A percentile compares a stretch with the other conserved stretches of the same genome.
Evolutionary conservation across 139 green algal species (phyloP).

Genomic region (Diplosphaera chodatii): DNA sequence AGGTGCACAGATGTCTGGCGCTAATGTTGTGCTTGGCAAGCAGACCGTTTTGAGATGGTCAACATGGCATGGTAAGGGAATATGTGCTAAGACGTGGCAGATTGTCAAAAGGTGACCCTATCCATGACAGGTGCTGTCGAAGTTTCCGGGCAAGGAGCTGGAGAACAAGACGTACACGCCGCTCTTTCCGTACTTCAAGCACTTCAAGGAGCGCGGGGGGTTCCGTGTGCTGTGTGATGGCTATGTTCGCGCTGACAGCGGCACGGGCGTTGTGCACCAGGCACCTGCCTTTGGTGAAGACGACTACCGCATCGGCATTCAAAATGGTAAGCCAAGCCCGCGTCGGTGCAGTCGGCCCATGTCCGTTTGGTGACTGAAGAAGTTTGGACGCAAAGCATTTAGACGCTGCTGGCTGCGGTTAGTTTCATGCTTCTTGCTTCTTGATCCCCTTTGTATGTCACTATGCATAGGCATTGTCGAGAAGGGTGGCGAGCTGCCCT

Average conservation of each 20-base stretch:
- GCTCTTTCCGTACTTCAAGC: slow-evolving; percentile 92
- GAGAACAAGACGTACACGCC: slow-evolving; percentile 81
- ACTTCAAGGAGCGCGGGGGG: slow-evolving; percentile 36
- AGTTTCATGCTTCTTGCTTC: no score
- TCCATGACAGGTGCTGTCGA: slow-evolving; percentile 55
- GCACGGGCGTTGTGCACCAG: slow-evolving; percentile 94
- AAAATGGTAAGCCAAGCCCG: no score
- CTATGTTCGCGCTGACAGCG: slow-evolving; percentile 94
- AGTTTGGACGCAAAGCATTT: no score
- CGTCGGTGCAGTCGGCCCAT: no score
- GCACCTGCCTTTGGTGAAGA: slow-evolving; percentile 97
- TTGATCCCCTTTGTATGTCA: not conserved
- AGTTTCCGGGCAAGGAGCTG: slow-evolving; percentile 65
- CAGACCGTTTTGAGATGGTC: no score
- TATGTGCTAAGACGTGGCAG: no score
- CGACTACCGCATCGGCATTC: slow-evolving; percentile 92
- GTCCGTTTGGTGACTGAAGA: no score
- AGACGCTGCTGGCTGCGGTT: no score
- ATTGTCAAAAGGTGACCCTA: no score
- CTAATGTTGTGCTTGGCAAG: no score
- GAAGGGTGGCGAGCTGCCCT: slow-evolving; percentile 75
- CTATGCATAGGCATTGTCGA: slow-evolving; percentile 47
- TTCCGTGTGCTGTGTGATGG: slow-evolving; percentile 79
- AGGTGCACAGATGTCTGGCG: slow-evolving; percentile 5
- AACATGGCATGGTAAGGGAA: no score